Base-by-base conservation (phyloP, 257 asterid species). In the Solanum verrucosum region DNA sequence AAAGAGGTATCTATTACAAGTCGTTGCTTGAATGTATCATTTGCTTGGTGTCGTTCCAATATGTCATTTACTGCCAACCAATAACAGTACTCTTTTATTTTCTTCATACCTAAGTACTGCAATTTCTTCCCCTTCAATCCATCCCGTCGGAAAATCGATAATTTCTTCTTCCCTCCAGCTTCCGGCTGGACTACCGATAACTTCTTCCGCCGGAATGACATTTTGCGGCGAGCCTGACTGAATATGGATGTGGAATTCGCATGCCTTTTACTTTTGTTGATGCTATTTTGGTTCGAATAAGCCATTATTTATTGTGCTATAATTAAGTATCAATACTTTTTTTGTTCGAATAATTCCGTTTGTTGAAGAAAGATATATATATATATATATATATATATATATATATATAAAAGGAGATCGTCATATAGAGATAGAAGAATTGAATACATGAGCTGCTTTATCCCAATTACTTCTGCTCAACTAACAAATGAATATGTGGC, bases 1-100 rank as follows among this genome's bases (percentile, higher is more conserved):
- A 94, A 93, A 6, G 97, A 95, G 31, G 95, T 90, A 67, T 95
- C 98, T 38, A 92, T 60, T 25, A 92, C 77, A 70, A 95, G 25
- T 38, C 94, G 89, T 67, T 93, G 97, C 5, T 93, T 94, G 83
- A 90, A 93, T 3, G 96, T 73, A 77, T 93, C 93, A 23, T 90
- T 79, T 23, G 94, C 67, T 29, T 88, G 79, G 37, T 91, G 70
- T 9, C 93, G 95, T 35, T 90, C 93, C 1, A 88, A 35, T 75
- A 95, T 37, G 4, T 95, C 98, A 84, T 90, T 88, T 60, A 92
- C 65, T 0, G 92, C 9, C 1, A 91, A 78, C 0, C 85, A 75
- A 79, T 93, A 95, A 77, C 86, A 34, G 34, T 33, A 92, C 4
- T 85, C 90, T 87, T 91, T 95, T 33, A 95, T 63, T 27, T 91